Conservation (phyloP, 352 stramenopile species). For the Globisporangium canariense region DNA sequence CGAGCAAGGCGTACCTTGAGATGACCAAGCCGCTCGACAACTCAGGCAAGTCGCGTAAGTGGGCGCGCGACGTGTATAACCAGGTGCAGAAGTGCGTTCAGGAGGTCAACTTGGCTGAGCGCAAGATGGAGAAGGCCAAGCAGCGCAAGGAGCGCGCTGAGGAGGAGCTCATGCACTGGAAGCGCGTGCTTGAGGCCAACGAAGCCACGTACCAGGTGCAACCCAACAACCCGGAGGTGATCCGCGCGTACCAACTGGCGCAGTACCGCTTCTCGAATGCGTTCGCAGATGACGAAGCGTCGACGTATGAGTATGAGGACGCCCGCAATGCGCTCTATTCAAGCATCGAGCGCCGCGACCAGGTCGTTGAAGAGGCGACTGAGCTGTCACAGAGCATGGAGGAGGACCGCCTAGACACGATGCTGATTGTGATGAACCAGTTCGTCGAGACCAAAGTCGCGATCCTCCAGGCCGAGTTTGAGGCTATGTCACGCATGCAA, state of each 20-base stretch:
- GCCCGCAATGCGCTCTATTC: conserved; percentile 43
- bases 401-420: conserved; percentile 80
- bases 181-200: conserved; percentile 70
- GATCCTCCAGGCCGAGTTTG: conserved; percentile 79
- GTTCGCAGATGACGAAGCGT: conserved; percentile 59
- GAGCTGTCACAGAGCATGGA: conserved; percentile 78
- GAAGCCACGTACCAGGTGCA: conserved; percentile 80
- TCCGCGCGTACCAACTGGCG: conserved; percentile 57
- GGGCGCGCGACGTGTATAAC: conserved; percentile 77
- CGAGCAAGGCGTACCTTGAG: conserved; percentile 71
- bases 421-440: conserved; percentile 82
- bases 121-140: conserved; percentile 76
- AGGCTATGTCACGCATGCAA: conserved; percentile 64
- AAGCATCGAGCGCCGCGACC: conserved; percentile 70
- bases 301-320: conserved; percentile 60
- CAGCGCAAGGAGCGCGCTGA: conserved; percentile 55
- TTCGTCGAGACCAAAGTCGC: conserved; percentile 85
- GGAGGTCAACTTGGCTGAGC: conserved; percentile 62
- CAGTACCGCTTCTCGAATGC: conserved; percentile 63
- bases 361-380: conserved; percentile 79
- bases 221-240: conserved; percentile 72
- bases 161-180: conserved; percentile 76
- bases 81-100: conserved; percentile 73
- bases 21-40: conserved; percentile 79
- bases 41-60: conserved; percentile 67